Conservation (phyloP, 306 rosid species). For the Abrus precatorius region DNA sequence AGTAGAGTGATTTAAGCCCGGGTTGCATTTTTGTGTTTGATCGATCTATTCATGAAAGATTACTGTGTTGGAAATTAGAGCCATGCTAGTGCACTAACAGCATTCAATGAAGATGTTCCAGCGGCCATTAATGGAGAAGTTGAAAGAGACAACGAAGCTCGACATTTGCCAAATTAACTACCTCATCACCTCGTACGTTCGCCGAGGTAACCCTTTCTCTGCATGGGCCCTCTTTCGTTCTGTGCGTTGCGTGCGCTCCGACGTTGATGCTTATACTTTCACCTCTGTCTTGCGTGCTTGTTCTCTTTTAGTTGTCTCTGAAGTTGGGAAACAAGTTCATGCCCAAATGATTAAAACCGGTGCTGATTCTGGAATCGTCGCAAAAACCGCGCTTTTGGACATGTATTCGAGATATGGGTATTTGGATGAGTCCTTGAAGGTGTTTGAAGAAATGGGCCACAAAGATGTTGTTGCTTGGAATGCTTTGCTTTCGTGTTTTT, state of each 20-base stretch:
- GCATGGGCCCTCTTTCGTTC: slow-evolving; percentile 59
- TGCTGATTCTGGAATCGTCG: slow-evolving; percentile 54
- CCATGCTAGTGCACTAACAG: no score
- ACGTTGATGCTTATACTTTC: slow-evolving; percentile 58
- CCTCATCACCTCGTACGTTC: slow-evolving; percentile 55
- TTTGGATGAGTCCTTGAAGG: slow-evolving; percentile 51
- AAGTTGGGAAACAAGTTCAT: slow-evolving; percentile 61
- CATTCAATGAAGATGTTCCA: neutral
- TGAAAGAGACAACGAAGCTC: neutral
- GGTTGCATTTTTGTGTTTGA: no score
- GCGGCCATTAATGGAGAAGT: neutral
- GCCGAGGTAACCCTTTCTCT: slow-evolving; percentile 40
- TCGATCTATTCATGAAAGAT: no score
- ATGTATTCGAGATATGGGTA: slow-evolving; percentile 65
- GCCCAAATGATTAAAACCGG: slow-evolving; percentile 60
- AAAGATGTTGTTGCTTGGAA: slow-evolving; percentile 78
- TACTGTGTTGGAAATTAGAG: no score
- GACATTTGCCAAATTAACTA: slow-evolving; percentile 56
- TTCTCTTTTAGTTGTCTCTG: slow-evolving; percentile 42
- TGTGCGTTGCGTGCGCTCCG: slow-evolving; percentile 49
- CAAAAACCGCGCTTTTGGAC: slow-evolving; percentile 64
- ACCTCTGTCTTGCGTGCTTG: slow-evolving; percentile 62
- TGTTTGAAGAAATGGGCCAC: slow-evolving; percentile 66
- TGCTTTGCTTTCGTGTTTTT: slow-evolving; percentile 57
- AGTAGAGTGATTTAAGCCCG: no score